Conservation (phyloP, 306 rosid species). For the Erythrophleum fordii region DNA sequence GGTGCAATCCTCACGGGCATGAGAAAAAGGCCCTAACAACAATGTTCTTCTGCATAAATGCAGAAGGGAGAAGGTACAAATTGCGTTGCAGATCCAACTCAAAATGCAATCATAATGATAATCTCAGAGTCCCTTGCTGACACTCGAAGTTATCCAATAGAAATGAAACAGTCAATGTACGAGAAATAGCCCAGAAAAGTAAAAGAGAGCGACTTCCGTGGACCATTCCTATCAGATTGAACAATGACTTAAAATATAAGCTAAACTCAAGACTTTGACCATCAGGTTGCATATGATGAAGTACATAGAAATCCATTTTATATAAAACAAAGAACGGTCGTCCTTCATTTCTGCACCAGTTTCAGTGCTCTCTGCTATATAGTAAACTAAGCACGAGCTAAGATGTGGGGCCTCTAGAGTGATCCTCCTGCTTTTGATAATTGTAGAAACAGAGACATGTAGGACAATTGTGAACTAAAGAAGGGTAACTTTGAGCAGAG, state of each 20-base stretch:
- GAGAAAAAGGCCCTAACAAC: not conserved
- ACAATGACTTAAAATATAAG: constrained; percentile 16
- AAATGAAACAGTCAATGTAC: constrained; percentile 29
- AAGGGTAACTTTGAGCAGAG: constrained; percentile 40
- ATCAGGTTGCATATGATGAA: not conserved
- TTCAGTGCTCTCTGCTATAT: constrained; percentile 20
- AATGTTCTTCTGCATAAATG: not conserved
- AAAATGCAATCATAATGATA: not conserved
- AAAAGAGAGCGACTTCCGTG: constrained; percentile 13
- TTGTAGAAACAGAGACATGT: constrained; percentile 29
- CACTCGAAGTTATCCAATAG: not conserved
- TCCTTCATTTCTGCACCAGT: not conserved
- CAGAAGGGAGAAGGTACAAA: not conserved
- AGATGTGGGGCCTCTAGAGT: constrained; percentile 32
- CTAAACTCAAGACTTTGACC: constrained; percentile 36
- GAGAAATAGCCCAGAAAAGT: constrained; percentile 21
- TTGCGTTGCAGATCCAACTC: not conserved
- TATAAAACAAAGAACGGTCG: not conserved
- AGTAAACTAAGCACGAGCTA: constrained; percentile 29
- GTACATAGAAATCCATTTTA: constrained; percentile 4
- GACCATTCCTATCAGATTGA: constrained; percentile 32
- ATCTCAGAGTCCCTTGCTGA: not conserved
- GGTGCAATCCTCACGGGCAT: not conserved
- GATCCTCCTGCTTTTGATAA: constrained; percentile 26
- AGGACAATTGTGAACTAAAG: constrained; percentile 37